Base-by-base conservation (phyloP, 331 rosid species). In the Prunus yedoensis region DNA sequence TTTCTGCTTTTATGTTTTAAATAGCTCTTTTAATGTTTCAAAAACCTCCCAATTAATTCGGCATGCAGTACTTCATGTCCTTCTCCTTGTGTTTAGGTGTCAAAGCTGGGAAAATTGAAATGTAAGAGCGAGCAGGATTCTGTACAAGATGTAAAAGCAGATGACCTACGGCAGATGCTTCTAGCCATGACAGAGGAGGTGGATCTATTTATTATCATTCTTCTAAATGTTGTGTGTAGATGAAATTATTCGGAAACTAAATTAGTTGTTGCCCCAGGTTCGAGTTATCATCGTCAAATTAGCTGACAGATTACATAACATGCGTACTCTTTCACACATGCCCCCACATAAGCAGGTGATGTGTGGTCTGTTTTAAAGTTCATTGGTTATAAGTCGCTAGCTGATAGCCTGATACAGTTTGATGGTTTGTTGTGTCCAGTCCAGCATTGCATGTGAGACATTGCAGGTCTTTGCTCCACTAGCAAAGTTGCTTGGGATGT, bases 111-210 rank as follows among this genome's bases (percentile, higher is more conserved):
- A 78, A 95, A 95, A 70, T 84, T 95, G 86, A 95, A 95, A 88
- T 89, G 89, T 63, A 92, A 90, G 85, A 89, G 86, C 69, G 93
- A 90, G 77, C 80, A 78, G 23, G 87, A 89, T 88, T 88, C 99
- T 7, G 91, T 83, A 78, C 94, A 84, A 88, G 99, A 95, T 87
- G 99, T 95, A 70, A 92, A 95, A 75, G 99, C 99, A 46, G 99
- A 95, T 83, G 99, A 95, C 74, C 91, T 92, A 69, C 87, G 94
- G 58, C 99, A 95, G 77, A 95, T 95, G 99, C 93, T 95, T 89
- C 87, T 95, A 52, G 99, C 98, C 70, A 95, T 95, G 99, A 92
- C 99, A 68, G 97, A 92, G 82, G 99, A 95, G 96, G 99, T 95
- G 78, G 80, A 80, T 64, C 65, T 70, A 63, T 58, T 80, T 57